A percentile compares a stretch with the other conserved stretches of the same genome.
phyloP scores from a whole-genome alignment of 345 rosid genomes.

The Dovyalis caffra region DNA sequence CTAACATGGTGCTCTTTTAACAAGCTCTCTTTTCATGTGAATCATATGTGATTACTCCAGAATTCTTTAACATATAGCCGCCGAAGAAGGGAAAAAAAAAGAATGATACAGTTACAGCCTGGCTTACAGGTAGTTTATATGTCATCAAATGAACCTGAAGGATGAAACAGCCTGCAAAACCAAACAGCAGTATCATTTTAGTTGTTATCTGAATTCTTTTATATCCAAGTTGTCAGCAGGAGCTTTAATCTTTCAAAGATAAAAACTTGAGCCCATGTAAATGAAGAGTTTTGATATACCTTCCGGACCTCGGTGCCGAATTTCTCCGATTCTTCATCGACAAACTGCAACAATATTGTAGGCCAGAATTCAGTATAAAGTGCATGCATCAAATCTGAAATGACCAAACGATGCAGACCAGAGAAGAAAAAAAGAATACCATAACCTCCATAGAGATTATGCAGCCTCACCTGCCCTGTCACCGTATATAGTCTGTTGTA shows the following conservation, averaged over 20 bases:
- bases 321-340: slow-evolving; percentile 60
- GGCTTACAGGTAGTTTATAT: neutral
- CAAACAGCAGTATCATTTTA: neutral
- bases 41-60: neutral
- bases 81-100: neutral
- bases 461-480: slow-evolving; percentile 68
- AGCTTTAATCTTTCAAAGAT: neutral
- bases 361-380: neutral
- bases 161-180: slow-evolving; percentile 67
- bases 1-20: too few relatives aligned
- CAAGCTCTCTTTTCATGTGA: too few relatives aligned
- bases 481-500: slow-evolving; percentile 85
- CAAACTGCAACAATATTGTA: slow-evolving; percentile 42
- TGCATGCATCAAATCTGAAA: neutral
- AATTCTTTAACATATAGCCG: neutral
- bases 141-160: slow-evolving; percentile 60
- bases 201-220: neutral
- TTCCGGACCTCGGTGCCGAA: slow-evolving; percentile 61
- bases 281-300: slow-evolving; percentile 36
- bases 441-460: neutral
- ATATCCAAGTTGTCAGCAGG: neutral
- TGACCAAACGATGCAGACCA: neutral
- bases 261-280: neutral
- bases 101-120: neutral
- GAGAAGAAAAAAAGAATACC: neutral